Evolutionary conservation across 2,329 filamentous ascomycete genomes (phyloP).

Genomic region (Penicillium sp.): DNA sequence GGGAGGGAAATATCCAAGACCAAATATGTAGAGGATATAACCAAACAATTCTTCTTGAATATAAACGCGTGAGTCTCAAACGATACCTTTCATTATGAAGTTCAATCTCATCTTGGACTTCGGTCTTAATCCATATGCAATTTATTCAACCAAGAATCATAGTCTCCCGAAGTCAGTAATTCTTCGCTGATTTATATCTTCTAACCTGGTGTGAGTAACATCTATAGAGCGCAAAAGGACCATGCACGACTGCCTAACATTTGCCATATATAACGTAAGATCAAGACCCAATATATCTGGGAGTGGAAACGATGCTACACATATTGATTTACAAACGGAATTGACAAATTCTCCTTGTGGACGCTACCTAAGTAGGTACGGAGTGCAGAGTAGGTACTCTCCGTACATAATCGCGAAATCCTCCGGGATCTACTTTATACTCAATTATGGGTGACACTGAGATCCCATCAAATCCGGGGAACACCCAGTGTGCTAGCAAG

Average conservation of each 20-base stretch:
- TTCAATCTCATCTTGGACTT: not conserved
- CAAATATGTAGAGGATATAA: not conserved
- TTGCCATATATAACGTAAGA: not conserved
- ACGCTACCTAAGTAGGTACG: too few species aligned
- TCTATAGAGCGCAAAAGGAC: too few species aligned
- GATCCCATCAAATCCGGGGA: slow-evolving; percentile 16
- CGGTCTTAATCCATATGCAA: not conserved
- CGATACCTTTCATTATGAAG: not conserved
- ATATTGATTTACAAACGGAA: not conserved
- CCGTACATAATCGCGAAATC: not conserved
- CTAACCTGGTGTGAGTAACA: too few species aligned
- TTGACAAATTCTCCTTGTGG: too few species aligned
- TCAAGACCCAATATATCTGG: not conserved
- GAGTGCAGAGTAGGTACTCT: too few species aligned
- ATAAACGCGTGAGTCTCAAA: not conserved
- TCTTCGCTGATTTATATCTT: not conserved
- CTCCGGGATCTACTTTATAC: not conserved
- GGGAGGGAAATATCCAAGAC: not conserved
- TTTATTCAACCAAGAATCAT: not conserved
- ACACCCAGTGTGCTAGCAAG: slow-evolving; percentile 15
- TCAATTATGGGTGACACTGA: not conserved
- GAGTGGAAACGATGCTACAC: not conserved
- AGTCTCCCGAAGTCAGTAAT: not conserved
- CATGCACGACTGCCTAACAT: too few species aligned
- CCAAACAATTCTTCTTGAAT: not conserved